A percentile compares a stretch with the other conserved stretches of the same genome.
Conservation (phyloP, 1,284 basidiomycete genomes). For the Boletus albobrunnescens region DNA sequence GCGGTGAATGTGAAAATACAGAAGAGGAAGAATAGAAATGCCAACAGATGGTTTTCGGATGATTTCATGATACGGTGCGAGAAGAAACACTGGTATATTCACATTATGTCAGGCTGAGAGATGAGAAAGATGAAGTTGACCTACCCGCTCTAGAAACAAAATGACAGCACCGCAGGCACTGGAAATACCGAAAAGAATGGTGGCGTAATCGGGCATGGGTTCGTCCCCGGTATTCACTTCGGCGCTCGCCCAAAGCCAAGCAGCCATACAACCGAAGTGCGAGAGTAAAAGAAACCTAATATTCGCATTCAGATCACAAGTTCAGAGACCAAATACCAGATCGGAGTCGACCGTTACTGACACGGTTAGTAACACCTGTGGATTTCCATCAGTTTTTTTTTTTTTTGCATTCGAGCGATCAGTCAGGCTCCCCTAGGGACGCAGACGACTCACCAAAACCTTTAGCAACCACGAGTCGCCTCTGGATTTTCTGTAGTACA, state of each 20-base stretch:
- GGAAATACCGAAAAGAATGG: conserved; percentile 21
- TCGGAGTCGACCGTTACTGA: conserved; percentile 8
- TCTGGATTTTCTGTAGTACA: conserved; percentile 25
- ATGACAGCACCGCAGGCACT: conserved; percentile 14
- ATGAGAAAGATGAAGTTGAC: too few relatives aligned
- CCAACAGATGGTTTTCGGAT: conserved; percentile 17
- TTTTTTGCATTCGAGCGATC: background rate
- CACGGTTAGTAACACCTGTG: conserved; percentile 19
- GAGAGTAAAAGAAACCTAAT: conserved; percentile 19
- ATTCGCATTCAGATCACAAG: background rate
- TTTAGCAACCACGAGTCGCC: conserved; percentile 12
- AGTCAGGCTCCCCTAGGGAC: background rate
- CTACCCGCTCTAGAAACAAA: conserved; percentile 19
- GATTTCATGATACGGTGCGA: conserved; percentile 14
- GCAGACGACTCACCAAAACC: conserved; percentile 15
- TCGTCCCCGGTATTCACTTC: background rate
- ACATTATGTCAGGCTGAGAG: too few relatives aligned
- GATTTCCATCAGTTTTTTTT: conserved; percentile 10
- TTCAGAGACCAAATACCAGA: conserved; percentile 6
- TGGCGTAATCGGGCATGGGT: conserved; percentile 10
- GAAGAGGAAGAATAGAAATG: conserved; percentile 11
- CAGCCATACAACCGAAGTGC: conserved; percentile 14
- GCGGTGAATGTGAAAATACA: conserved; percentile 25
- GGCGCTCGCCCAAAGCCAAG: conserved; percentile 22
- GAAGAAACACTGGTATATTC: conserved; percentile 21